Evolutionary conservation across 306 rosid genomes (phyloP), one percentile per base, ranked within the genome.

Genomic region (Gillenia trifoliata): DNA sequence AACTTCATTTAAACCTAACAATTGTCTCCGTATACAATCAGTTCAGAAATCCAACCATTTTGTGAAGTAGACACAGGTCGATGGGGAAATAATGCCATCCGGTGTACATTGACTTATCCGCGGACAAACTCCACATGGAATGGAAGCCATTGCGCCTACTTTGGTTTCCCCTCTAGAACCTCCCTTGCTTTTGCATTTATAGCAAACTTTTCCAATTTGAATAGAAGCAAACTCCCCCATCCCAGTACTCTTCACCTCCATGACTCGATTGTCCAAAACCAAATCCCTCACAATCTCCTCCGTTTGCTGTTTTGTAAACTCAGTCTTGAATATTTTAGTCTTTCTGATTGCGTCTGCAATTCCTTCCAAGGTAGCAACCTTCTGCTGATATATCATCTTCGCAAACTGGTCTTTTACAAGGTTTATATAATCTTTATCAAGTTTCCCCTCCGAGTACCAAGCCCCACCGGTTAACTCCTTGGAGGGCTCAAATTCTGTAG

Each of bases 41-140:
- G 43, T 9, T 85, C 74, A 93, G 84, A 91, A 93, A 38, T 88
- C 86, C 80, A 91, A 76, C 97, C 97, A 93, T 63, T 88, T 81
- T 13, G 80, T 63, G 56, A 66, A 89, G 77, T 91, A 88, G 13
- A 61, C 87, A 61, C 97, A 91, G 63, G 92, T 89, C 19, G 11
- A 75, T 3, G 97, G 95, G 25, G 96, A 93, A 68, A 90, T 78
- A 71, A 80, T 70, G 70, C 95, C 95, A 70, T 87, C 86, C 2
- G 91, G 83, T 12, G 97, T 74, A 65, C 98, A 90, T 5, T 43
- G 28, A 77, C 66, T 87, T 25, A 86, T 83, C 60, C 90, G 68
- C 0, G 94, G 92, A 79, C 98, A 93, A 79, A 89, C 93, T 65
- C 90, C 92, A 52, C 97, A 93, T 9, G 90, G 95, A 77, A 86